Percentiles rank a stretch among this genome's conserved stretches.
phyloP scores from a whole-genome alignment of 2,329 filamentous ascomycete species.

The Massarina eburnea region DNA sequence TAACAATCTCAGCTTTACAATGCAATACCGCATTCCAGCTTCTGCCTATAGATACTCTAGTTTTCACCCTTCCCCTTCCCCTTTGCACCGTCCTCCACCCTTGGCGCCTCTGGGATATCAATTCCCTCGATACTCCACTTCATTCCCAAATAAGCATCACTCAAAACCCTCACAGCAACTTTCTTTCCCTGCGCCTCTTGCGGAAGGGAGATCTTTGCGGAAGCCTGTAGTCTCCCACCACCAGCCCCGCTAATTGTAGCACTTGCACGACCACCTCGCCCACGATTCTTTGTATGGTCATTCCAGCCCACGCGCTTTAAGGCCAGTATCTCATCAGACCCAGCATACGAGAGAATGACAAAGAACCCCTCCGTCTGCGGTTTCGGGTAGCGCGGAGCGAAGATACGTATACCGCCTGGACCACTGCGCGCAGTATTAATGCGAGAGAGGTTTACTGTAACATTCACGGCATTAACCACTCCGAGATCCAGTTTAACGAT shows the following conservation, averaged over 20 bases:
- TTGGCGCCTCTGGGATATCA: conserved; percentile 50
- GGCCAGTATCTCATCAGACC: conserved; percentile 75
- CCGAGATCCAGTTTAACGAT: conserved; percentile 65
- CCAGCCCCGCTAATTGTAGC: conserved; percentile 17
- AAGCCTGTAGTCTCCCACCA: conserved; percentile 50
- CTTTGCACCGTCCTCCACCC: conserved; percentile 31
- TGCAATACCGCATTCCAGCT: no score
- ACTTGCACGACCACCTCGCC: conserved; percentile 4
- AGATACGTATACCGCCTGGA: conserved; percentile 68
- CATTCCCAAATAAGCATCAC: conserved; percentile 85
- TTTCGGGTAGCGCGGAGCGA: conserved; percentile 88
- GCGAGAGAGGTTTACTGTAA: conserved; percentile 67
- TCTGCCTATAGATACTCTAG: no score
- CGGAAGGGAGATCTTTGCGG: conserved; percentile 63
- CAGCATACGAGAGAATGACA: conserved; percentile 69
- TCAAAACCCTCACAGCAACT: conserved; percentile 75
- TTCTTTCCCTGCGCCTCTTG: conserved; percentile 57
- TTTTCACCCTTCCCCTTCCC: conserved; percentile 4
- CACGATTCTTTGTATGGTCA: conserved; percentile 15
- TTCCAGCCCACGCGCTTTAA: conserved; percentile 85
- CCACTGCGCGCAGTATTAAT: conserved; percentile 56
- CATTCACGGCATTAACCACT: conserved; percentile 61
- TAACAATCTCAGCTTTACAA: no score
- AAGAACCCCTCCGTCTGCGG: conserved; percentile 95
- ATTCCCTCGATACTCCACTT: conserved; percentile 58